These are phyloP conservation scores for Trichoderma arundinaceum DNA, from an alignment of 2,329 filamentous ascomycete species.

Conservation along the genomic window DNA sequence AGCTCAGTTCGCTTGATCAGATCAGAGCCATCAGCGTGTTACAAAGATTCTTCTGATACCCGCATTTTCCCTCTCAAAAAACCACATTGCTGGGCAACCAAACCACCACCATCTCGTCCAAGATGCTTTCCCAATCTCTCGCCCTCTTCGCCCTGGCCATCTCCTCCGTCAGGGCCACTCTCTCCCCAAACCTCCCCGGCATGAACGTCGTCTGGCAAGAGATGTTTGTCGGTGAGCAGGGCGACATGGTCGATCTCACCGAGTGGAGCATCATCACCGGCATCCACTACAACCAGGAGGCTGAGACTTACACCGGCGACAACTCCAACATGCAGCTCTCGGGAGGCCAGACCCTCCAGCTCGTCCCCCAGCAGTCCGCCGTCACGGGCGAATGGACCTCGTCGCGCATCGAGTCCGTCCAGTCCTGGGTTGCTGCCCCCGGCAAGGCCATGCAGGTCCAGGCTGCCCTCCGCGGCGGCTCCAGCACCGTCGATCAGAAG, in stretches of 20 bases:
- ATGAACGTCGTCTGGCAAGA: constrained; percentile 54
- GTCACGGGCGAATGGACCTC: constrained; percentile 54
- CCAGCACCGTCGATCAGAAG: constrained; percentile 44
- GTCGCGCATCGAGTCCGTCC: constrained; percentile 55
- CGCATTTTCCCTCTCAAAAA: background rate
- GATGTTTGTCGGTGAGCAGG: constrained; percentile 50
- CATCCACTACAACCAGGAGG: constrained; percentile 56
- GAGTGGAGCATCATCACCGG: constrained; percentile 55
- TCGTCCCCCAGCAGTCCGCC: constrained; percentile 52
- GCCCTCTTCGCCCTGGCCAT: constrained; percentile 35
- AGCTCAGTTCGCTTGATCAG: background rate
- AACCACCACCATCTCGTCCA: background rate
- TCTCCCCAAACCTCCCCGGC: constrained; percentile 48
- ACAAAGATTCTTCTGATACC: constrained; percentile 4
- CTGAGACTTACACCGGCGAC: constrained; percentile 53
- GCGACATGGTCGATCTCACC: constrained; percentile 44
- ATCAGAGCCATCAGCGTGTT: background rate
- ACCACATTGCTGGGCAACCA: background rate
- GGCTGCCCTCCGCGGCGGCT: constrained; percentile 53
- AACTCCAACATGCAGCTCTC: constrained; percentile 56
- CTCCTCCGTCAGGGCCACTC: constrained; percentile 44
- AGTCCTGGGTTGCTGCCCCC: constrained; percentile 51
- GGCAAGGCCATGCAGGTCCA: constrained; percentile 52
- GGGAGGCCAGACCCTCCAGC: constrained; percentile 57
- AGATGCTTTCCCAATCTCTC: constrained; percentile 39